Evolutionary conservation across 306 rosid genomes (phyloP), one percentile per base, ranked within the genome.

Genomic region (Cyamopsis tetragonoloba): DNA sequence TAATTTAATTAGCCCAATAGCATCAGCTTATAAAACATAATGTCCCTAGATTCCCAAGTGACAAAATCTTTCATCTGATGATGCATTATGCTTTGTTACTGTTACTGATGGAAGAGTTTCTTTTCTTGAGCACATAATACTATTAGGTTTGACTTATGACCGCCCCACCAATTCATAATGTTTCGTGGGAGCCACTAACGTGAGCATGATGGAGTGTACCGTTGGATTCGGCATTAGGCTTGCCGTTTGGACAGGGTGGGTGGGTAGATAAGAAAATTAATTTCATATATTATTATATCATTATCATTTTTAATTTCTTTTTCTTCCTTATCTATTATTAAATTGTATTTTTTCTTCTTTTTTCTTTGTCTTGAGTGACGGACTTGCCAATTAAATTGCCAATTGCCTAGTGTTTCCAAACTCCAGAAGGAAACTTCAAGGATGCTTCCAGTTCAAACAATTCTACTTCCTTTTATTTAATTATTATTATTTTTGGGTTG

Each of bases 101-200:
- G n/a, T n/a, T n/a, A n/a, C n/a, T n/a, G n/a, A n/a, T n/a, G n/a
- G n/a, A n/a, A n/a, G n/a, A n/a, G 2, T 22, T 73, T 42, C 23
- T 47, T 34, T 15, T 55, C 18, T 37, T n/a, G 4, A 59, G 27
- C 37, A 41, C 20, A 35, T 32, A 14, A 2, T 17, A 13, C 43
- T 17, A 24, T 32, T 12, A 10, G 4, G 22, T 51, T 44, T 61
- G 51, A 31, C 49, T 19, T n/a, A 34, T 30, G 19, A 49, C 48
- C 26, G 53, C 34, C 27, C 9, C 4, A 0, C 43, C 75, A 24
- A 58, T 51, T 56, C n/a, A 48, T 62, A 7, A 18, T 65, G 7
- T 37, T 37, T 8, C 58, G 77, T 77, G 81, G 73, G 81, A 77
- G 41, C 81, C 77, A 70, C 77, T 31, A 24, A 34, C 73, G 63